These are phyloP conservation scores for Quillaja saponaria DNA, from an alignment of 306 rosid genomes.

Conservation along the genomic window DNA sequence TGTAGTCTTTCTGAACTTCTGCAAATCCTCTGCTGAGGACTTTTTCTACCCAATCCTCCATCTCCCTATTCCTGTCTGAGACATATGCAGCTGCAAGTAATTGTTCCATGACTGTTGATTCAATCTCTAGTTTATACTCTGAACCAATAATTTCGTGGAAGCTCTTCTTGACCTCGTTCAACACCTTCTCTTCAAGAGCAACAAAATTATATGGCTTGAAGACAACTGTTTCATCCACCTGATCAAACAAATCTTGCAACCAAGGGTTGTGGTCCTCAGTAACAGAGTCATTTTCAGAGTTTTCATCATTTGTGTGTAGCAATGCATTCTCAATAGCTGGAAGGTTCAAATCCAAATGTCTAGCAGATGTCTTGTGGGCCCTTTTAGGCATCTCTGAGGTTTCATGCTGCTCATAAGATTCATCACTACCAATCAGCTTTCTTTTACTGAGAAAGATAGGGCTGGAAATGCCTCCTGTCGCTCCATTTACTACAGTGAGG, in stretches of 20 bases:
- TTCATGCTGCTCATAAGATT: slow-evolving; percentile 42
- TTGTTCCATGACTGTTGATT: slow-evolving; percentile 60
- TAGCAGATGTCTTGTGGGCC: slow-evolving; percentile 54
- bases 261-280: slow-evolving; percentile 54
- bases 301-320: slow-evolving; percentile 36
- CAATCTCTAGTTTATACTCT: slow-evolving; percentile 51
- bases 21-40: slow-evolving; percentile 62
- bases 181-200: slow-evolving; percentile 54
- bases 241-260: slow-evolving; percentile 62
- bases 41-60: slow-evolving; percentile 78
- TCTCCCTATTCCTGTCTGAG: slow-evolving; percentile 47
- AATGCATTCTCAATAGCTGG: slow-evolving; percentile 70
- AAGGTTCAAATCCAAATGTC: slow-evolving; percentile 78
- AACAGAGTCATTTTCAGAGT: slow-evolving; percentile 39
- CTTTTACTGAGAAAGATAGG: slow-evolving; percentile 62
- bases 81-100: slow-evolving; percentile 69
- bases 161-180: slow-evolving; percentile 45
- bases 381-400: slow-evolving; percentile 60
- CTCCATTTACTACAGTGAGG: slow-evolving; percentile 34
- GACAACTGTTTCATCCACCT: slow-evolving; percentile 59
- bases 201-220: slow-evolving; percentile 77
- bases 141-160: slow-evolving; percentile 55
- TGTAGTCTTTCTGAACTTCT: slow-evolving; percentile 54
- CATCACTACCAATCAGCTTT: slow-evolving; percentile 51
- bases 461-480: slow-evolving; percentile 36